Percentiles rank a stretch among this genome's conserved stretches.
Conservation (phyloP, 1,139 yeast genomes). For the Kazachstania sp. region DNA sequence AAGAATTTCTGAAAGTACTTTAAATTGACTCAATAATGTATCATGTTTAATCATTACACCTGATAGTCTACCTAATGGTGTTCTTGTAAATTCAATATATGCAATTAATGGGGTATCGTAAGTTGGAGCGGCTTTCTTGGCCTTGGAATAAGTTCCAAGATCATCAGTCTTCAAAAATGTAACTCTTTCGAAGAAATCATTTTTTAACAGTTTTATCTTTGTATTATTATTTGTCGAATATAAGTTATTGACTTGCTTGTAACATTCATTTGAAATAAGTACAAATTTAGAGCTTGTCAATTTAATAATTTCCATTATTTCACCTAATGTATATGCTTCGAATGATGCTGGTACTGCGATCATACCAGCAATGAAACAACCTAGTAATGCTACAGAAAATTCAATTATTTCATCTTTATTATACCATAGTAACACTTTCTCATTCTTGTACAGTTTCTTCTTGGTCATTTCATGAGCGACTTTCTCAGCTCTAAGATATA, state of each 20-base stretch:
- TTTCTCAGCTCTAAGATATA: slow-evolving; percentile 74
- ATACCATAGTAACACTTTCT: slow-evolving; percentile 75
- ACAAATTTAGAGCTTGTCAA: slow-evolving; percentile 72
- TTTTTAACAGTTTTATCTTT: slow-evolving; percentile 45
- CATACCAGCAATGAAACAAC: slow-evolving; percentile 88
- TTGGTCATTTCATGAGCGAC: slow-evolving; percentile 82
- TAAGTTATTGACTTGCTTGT: slow-evolving; percentile 58
- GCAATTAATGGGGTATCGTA: slow-evolving; percentile 72
- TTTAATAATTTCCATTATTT: slow-evolving; percentile 62
- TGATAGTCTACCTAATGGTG: slow-evolving; percentile 83
- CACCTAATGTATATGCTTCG: slow-evolving; percentile 53
- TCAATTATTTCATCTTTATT: slow-evolving; percentile 80
- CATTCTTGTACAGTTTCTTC: slow-evolving; percentile 67
- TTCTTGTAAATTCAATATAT: slow-evolving; percentile 84
- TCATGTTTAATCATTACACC: slow-evolving; percentile 92
- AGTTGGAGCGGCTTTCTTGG: slow-evolving; percentile 55
- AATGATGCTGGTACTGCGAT: slow-evolving; percentile 91
- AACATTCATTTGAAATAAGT: slow-evolving; percentile 70
- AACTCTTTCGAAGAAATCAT: slow-evolving; percentile 35
- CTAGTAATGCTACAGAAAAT: slow-evolving; percentile 76
- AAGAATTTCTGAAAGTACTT: slow-evolving; percentile 58
- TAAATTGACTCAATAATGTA: slow-evolving; percentile 84
- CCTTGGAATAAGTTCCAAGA: slow-evolving; percentile 60
- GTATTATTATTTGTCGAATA: slow-evolving; percentile 34
- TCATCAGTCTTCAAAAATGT: slow-evolving; percentile 84